These are phyloP conservation scores for Microstegium vimineum DNA, from an alignment of 176 grass and related monocot genomes.

Conservation along the genomic window DNA sequence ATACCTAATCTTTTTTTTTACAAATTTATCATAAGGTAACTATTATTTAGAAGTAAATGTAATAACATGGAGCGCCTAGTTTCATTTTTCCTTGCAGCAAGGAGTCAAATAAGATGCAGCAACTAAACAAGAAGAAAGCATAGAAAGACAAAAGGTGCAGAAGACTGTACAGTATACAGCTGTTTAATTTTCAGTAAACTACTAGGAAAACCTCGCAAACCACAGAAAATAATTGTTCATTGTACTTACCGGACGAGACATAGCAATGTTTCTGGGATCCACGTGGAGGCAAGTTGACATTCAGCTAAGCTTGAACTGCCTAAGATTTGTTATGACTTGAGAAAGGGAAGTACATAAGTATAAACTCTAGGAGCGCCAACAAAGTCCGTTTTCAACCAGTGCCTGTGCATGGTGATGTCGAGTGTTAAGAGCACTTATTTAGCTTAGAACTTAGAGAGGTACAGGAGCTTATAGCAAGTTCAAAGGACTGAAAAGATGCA, in stretches of 20 bases:
- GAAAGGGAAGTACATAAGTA: slow-evolving; percentile 7
- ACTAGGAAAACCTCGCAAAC: background rate
- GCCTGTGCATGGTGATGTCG: background rate
- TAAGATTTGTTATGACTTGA: background rate
- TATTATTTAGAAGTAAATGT: background rate
- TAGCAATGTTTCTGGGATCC: slow-evolving; percentile 15
- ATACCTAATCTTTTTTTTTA: background rate
- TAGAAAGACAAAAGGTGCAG: slow-evolving; percentile 2
- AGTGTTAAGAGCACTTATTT: background rate
- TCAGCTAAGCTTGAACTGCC: slow-evolving; percentile 7
- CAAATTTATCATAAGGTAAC: background rate
- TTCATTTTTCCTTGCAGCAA: background rate
- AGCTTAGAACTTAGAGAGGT: background rate
- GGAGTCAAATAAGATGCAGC: slow-evolving; percentile 20
- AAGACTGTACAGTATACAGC: background rate
- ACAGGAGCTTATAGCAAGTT: background rate
- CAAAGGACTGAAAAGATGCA: background rate
- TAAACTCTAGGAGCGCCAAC: background rate
- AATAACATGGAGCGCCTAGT: background rate
- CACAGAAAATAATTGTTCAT: background rate
- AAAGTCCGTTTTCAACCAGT: background rate
- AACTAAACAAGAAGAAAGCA: slow-evolving; percentile 25
- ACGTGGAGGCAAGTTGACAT: slow-evolving; percentile 35
- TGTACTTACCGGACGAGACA: slow-evolving; percentile 25
- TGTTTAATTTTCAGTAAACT: slow-evolving; percentile 4